Evolutionary conservation across 2,329 filamentous ascomycete species (phyloP), one percentile per base, ranked within the genome.

Genomic region (Zasmidium cellare): DNA sequence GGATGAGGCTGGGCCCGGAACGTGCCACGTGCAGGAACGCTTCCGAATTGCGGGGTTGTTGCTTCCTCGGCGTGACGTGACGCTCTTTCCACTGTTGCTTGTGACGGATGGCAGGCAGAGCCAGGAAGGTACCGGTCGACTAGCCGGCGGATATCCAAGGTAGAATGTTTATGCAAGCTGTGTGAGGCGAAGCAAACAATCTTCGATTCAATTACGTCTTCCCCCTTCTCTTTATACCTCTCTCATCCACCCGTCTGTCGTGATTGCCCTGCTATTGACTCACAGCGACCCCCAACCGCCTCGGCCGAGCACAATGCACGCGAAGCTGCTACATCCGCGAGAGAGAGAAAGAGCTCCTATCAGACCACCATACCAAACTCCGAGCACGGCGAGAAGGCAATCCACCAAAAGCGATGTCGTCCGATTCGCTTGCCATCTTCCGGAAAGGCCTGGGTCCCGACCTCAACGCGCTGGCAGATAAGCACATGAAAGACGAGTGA

Each of bases 401-500:
- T 9, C 50, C 58, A 45, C 25, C 25, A 48, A 52, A 54, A 57
- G 58, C 20, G 24, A 76, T 76, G 74, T 76, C 74, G 60, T 69
- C 75, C 48, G 78, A 82, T 58, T 77, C 79, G 2, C 68, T 82
- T 50, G 78, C 81, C 16, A 65, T 77, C 38, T 71, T 82, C 65
- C 78, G 81, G 53, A 78, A 74, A 59, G 74, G 71, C 50, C 69
- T 78, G 47, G 74, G 74, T 41, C 75, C 80, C 16, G 83, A 86
- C 57, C 78, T 87, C 16, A 72, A 72, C 46, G 74, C 75, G 51
- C 78, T 87, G 2, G 84, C 84, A 18, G 80, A 85, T 60, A 73
- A 84, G 62, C 84, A 87, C 69, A 69, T 85, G 55, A 75, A 86
- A 63, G 77, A 85, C 58, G 83, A 87, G 76, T 77, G 65, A 47